Percentiles rank a stretch among this genome's conserved stretches.
These are phyloP conservation scores for Carex kokanica DNA, from an alignment of 176 grass and related monocot species.

Conservation along the genomic window DNA sequence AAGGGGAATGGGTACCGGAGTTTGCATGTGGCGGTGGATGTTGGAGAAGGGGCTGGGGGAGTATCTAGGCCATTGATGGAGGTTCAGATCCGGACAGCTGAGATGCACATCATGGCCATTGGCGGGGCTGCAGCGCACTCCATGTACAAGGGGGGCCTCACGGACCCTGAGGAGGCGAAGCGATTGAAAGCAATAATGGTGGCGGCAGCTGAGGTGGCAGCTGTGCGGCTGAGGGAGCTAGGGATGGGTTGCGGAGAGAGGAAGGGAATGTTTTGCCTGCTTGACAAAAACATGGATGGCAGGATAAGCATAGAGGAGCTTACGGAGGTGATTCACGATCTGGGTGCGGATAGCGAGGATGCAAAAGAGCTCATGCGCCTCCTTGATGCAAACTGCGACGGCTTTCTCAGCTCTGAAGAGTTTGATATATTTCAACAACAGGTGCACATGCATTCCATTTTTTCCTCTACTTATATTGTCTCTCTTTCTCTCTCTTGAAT, in stretches of 20 bases:
- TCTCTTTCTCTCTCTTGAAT: neutral
- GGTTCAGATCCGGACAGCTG: constrained; percentile 85
- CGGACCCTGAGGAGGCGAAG: constrained; percentile 79
- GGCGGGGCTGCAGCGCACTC: constrained; percentile 89
- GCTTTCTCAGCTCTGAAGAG: constrained; percentile 91
- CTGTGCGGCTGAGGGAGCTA: constrained; percentile 67
- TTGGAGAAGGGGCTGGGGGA: constrained; percentile 56
- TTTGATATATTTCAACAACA: constrained; percentile 88
- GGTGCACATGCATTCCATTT: constrained; percentile 33
- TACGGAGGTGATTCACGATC: constrained; percentile 83
- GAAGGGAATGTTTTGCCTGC: constrained; percentile 51
- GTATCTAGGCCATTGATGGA: constrained; percentile 61
- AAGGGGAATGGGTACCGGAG: constrained; percentile 91
- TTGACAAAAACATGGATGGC: constrained; percentile 84
- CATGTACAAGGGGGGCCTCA: constrained; percentile 89
- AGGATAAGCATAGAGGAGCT: constrained; percentile 96
- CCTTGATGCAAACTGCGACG: constrained; percentile 78
- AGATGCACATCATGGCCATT: constrained; percentile 70
- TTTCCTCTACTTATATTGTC: neutral
- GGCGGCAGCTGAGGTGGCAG: constrained; percentile 78
- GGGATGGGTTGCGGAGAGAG: constrained; percentile 49
- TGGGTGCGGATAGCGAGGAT: constrained; percentile 71
- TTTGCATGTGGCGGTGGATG: constrained; percentile 77
- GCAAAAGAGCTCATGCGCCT: constrained; percentile 78
- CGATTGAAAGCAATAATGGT: constrained; percentile 72